Percentiles rank a stretch among this genome's conserved stretches.
These are phyloP conservation scores for Peronospora tabacina DNA, from an alignment of 352 stramenopile species.

Conservation along the genomic window DNA sequence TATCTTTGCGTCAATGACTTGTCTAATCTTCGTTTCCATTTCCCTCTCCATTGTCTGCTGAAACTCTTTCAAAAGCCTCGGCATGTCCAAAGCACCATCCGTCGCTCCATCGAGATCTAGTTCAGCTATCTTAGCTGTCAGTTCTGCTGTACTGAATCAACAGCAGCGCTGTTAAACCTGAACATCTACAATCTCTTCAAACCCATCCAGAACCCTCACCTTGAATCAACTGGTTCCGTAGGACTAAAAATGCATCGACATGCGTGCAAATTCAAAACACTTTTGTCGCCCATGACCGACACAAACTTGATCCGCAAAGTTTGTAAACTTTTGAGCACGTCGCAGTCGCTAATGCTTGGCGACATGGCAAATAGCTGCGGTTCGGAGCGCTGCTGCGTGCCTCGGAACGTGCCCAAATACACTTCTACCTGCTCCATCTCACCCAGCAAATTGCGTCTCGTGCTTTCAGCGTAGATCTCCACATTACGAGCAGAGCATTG, in stretches of 20 bases:
- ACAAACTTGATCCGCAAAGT: slow-evolving; percentile 63
- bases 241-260: slow-evolving; percentile 40
- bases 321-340: slow-evolving; percentile 50
- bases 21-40: slow-evolving; percentile 59
- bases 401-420: slow-evolving; percentile 69
- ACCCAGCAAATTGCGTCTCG: slow-evolving; percentile 45
- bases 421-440: slow-evolving; percentile 54
- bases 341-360: slow-evolving; percentile 31
- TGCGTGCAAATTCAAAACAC: slow-evolving; percentile 27
- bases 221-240: slow-evolving; percentile 16
- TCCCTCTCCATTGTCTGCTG: slow-evolving; percentile 59
- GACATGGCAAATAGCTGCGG: slow-evolving; percentile 38
- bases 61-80: slow-evolving; percentile 38
- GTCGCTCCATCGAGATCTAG: slow-evolving; percentile 6
- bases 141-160: slow-evolving; percentile 10
- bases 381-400: slow-evolving; percentile 20
- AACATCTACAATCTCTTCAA: neutral
- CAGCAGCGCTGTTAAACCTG: neutral
- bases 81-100: slow-evolving; percentile 16
- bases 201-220: slow-evolving; percentile 1
- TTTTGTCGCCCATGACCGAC: slow-evolving; percentile 56
- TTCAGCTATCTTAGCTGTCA: slow-evolving; percentile 16
- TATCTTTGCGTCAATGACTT: slow-evolving; percentile 53
- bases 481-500: slow-evolving; percentile 61
- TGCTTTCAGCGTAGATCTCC: slow-evolving; percentile 50